Conservation (phyloP, 73 alveolate genomes). For the Paramecium sonneborni region DNA sequence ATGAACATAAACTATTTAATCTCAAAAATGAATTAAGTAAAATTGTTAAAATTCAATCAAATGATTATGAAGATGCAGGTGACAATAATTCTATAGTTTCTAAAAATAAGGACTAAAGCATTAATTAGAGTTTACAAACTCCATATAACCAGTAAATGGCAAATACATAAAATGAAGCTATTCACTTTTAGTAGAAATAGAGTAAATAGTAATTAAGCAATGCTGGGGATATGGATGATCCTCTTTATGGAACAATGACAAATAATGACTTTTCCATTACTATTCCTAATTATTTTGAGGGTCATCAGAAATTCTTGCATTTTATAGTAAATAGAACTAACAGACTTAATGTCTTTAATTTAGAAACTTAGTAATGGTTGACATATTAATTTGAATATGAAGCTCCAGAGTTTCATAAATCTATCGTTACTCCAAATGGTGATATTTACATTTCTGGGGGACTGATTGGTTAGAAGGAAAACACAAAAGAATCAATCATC, state of each 20-base stretch:
- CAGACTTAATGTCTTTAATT: not conserved
- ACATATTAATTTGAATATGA: not conserved
- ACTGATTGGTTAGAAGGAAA: not conserved
- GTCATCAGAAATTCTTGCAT: slow-evolving; percentile 30
- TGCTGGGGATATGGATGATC: not conserved
- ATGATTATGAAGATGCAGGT: not conserved
- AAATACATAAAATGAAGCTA: not conserved
- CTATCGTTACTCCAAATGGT: slow-evolving; percentile 61
- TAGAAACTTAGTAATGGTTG: not conserved
- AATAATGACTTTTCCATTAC: not conserved
- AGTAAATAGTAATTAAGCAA: not conserved
- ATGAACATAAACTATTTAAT: slow-evolving; percentile 54
- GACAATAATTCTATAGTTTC: not conserved
- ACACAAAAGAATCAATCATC: slow-evolving; percentile 1
- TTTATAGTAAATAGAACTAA: slow-evolving; percentile 29
- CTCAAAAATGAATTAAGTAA: slow-evolving; percentile 52
- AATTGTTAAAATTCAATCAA: not conserved
- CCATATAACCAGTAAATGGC: not conserved
- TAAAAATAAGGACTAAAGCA: not conserved
- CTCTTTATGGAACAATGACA: not conserved
- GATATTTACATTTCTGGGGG: slow-evolving; percentile 62
- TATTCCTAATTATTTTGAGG: not conserved
- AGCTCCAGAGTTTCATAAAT: slow-evolving; percentile 56
- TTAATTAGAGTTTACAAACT: not conserved
- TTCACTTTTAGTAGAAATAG: not conserved